These are phyloP conservation scores for Xanthoceras sorbifolium DNA, from an alignment of 345 rosid species.

Conservation along the genomic window DNA sequence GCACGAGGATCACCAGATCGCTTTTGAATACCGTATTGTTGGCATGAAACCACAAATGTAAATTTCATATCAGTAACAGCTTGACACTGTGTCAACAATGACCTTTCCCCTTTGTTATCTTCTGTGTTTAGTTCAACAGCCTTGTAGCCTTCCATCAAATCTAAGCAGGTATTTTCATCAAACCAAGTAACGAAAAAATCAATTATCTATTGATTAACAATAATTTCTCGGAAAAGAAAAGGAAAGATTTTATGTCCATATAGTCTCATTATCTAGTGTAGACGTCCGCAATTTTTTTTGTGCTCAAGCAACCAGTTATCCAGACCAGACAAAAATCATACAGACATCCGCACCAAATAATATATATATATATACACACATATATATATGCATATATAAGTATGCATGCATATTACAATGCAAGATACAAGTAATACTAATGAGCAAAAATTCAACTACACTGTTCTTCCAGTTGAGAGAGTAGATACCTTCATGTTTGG, in stretches of 20 bases:
- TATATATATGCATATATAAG: too few relatives aligned
- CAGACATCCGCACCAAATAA: too few relatives aligned
- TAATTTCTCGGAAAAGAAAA: background rate
- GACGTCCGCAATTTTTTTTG: too few relatives aligned
- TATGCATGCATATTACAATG: background rate
- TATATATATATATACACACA: too few relatives aligned
- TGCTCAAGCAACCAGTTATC: too few relatives aligned
- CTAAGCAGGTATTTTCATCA: conserved; percentile 43
- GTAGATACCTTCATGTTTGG: conserved; percentile 80
- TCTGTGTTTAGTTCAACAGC: conserved; percentile 79
- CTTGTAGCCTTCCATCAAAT: conserved; percentile 95
- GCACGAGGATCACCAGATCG: conserved; percentile 85
- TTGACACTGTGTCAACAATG: conserved; percentile 88
- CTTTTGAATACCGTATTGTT: conserved; percentile 91
- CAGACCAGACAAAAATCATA: too few relatives aligned
- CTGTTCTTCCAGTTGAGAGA: conserved; percentile 11
- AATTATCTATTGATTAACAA: conserved; percentile 5
- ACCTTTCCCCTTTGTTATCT: conserved; percentile 74
- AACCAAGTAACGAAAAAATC: conserved; percentile 24
- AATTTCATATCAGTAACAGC: conserved; percentile 99
- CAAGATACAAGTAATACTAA: background rate
- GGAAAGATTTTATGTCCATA: background rate
- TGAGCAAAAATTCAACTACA: background rate
- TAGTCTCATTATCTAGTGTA: too few relatives aligned
- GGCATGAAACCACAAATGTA: conserved; percentile 94